Evolutionary conservation across 179 eudicot species (phyloP).

Genomic region (Patellifolia procumbens): DNA sequence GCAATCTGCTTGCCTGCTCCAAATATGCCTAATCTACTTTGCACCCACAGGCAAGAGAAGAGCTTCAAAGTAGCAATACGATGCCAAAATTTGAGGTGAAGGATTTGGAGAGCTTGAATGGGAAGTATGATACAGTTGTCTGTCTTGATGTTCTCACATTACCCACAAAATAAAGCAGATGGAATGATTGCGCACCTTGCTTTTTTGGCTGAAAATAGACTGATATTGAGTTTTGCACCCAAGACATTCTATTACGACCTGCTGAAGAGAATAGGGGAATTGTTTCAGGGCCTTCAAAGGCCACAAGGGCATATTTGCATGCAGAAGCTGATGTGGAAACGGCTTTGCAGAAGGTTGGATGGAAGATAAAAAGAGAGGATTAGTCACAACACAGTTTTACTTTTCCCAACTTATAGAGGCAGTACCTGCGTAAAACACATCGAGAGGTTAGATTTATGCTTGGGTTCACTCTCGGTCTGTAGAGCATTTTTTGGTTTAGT

Average conservation of each 20-base stretch:
- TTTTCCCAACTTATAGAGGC: constrained; percentile 86
- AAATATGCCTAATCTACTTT: neutral
- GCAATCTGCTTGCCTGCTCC: neutral
- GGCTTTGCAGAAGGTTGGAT: constrained; percentile 81
- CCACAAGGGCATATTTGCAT: constrained; percentile 95
- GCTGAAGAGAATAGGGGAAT: constrained; percentile 91
- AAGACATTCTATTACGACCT: constrained; percentile 76
- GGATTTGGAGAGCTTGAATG: constrained; percentile 84
- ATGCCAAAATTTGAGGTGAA: constrained; percentile 92
- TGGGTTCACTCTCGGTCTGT: constrained; percentile 11
- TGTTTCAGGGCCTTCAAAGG: constrained; percentile 89
- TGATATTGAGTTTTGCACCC: constrained; percentile 91
- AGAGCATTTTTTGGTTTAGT: constrained; percentile 26
- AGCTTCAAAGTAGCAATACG: constrained; percentile 44
- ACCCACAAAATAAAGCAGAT: constrained; percentile 94
- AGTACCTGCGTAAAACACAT: constrained; percentile 53
- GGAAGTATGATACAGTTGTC: constrained; percentile 85
- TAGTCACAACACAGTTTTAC: constrained; percentile 84
- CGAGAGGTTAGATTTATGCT: constrained; percentile 36
- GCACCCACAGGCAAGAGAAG: constrained; percentile 63
- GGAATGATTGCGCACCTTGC: constrained; percentile 95
- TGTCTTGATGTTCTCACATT: constrained; percentile 94
- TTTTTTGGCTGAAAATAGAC: constrained; percentile 77
- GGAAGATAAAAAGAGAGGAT: constrained; percentile 86
- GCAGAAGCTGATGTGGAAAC: constrained; percentile 91